These are phyloP conservation scores for Phoma sp. DNA, from an alignment of 2,329 filamentous ascomycete genomes.

Conservation along the genomic window DNA sequence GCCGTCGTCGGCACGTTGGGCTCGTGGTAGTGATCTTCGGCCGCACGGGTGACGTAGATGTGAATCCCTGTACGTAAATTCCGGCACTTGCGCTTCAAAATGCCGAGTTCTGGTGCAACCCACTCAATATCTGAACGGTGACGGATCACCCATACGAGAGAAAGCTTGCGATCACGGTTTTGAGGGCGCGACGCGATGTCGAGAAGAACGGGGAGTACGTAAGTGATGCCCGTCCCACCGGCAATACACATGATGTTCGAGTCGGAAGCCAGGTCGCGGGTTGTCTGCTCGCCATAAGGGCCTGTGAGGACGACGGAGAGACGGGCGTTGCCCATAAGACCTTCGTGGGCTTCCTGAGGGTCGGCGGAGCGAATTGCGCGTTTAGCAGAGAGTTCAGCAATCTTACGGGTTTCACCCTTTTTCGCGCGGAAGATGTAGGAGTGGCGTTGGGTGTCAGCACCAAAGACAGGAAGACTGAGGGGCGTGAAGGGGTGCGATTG, in stretches of 20 bases:
- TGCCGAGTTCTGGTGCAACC: constrained; percentile 44
- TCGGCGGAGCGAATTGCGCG: constrained; percentile 29
- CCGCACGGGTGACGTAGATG: constrained; percentile 43
- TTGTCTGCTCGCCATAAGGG: constrained; percentile 43
- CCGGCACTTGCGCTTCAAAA: constrained; percentile 35
- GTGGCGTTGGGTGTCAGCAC: constrained; percentile 35
- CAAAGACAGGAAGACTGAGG: constrained; percentile 34
- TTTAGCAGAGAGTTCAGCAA: constrained; percentile 40
- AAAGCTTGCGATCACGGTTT: constrained; percentile 34
- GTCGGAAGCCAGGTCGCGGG: constrained; percentile 27
- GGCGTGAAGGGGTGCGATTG: constrained; percentile 72
- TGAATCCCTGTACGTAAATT: constrained; percentile 37
- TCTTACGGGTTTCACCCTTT: constrained; percentile 42
- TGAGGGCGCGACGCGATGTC: constrained; percentile 34
- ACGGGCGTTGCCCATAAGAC: constrained; percentile 31
- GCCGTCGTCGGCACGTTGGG: constrained; percentile 21
- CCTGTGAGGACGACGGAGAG: constrained; percentile 44
- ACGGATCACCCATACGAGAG: constrained; percentile 46
- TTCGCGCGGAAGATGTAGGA: constrained; percentile 47
- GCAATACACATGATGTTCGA: constrained; percentile 46
- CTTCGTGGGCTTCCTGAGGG: constrained; percentile 30
- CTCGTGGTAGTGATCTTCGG: constrained; percentile 27
- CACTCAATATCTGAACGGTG: constrained; percentile 43
- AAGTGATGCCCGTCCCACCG: constrained; percentile 48
- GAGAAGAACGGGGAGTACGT: constrained; percentile 45